Evolutionary conservation across 768 basidiomycete species (phyloP), one percentile per base, ranked within the genome.

Genomic region (Boletellus emodensis): DNA sequence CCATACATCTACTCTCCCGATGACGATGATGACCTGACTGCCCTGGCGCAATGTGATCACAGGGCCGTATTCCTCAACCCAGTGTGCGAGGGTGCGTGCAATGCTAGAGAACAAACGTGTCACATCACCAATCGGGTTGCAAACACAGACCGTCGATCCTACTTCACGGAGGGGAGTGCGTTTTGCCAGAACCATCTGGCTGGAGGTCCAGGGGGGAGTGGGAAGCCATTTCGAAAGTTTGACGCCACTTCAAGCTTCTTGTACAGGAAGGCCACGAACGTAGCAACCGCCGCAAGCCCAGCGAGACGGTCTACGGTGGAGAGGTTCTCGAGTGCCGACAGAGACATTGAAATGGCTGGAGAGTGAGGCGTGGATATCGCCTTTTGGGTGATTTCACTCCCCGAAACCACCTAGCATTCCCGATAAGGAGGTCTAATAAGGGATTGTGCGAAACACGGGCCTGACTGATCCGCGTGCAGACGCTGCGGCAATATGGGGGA

Each of bases 61-160:
- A 0, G 83, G 80, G 0, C 83, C 83, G 49, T 84, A 84, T 53
- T 75, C 59, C 46, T 77, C 69, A 2, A 77, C 75, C 75, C 78
- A 81, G 45, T 78, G 72, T 37, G 79, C 72, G 38, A 81, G 77
- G 6, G 49, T 56, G 22, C 18, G 54, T n/a, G 61, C 60, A 35
- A 61, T 48, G 12, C 55, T 64, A 12, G 6, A 4, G 26, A 14
- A 28, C 3, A 12, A 28, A 26, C 1, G 7, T 12, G 13, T 33
- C 38, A 18, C 3, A 24, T 30, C 30, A 8, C 12, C 10, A 20
- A 42, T 6, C 8, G 2, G 30, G 33, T 28, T 36, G 28, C 1
- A 32, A 7, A 36, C 10, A 0, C 7, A 8, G 15, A 18, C 13
- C 13, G 9, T 17, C 20, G 15, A 9, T 46, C 60, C 48, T 45